Base-by-base conservation (phyloP, 208 protist species). In the Acanthamoeba castellanii region DNA sequence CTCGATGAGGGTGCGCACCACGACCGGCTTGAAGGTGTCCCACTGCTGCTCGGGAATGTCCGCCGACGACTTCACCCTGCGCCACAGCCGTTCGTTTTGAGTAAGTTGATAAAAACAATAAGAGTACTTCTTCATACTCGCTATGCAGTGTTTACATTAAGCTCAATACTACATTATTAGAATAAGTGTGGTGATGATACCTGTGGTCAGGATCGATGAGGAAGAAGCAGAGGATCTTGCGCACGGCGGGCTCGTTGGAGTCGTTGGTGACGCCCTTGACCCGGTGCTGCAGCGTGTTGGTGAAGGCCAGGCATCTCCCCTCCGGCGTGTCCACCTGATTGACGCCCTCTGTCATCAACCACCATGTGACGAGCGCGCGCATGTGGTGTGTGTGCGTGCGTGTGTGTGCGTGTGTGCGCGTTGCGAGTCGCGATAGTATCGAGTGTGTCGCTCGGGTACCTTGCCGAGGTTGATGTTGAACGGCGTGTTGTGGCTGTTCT, bases 161-260 rank as follows among this genome's bases (percentile, higher is more conserved):
- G 8, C 5, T 55, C 8, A 55, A 13, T 55, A 13, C 50, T n/a
- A n/a, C n/a, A n/a, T n/a, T n/a, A 13, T 55, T 5, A 55, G 50
- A 55, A 13, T 55, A 13, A 5, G 50, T 55, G 50, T 55, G 50
- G n/a, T n/a, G n/a, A n/a, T n/a, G n/a, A 20, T 66, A 66, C 59
- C 96, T 72, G 16, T 96, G 37, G 2, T 92, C 5, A 95, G 95
- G 95, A 72, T 96, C 90, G 16, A 96, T 90, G 9, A 96, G 87
- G 74, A 96, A 96, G 45, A 96, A 96, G 7, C 96, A 94, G 9
- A 96, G 78, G 37, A 96, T 96, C 74, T 96, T 96, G 52, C 95
- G 72, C 20, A 52, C 20, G 37, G 82, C 95, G 32, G 37, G 32
- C n/a, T 34, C n/a, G 16, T 93, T 87, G 34, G 32, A 20, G 72